These are phyloP conservation scores for Pseudocercospora eumusae DNA, from an alignment of 2,329 filamentous ascomycete genomes.

Conservation along the genomic window DNA sequence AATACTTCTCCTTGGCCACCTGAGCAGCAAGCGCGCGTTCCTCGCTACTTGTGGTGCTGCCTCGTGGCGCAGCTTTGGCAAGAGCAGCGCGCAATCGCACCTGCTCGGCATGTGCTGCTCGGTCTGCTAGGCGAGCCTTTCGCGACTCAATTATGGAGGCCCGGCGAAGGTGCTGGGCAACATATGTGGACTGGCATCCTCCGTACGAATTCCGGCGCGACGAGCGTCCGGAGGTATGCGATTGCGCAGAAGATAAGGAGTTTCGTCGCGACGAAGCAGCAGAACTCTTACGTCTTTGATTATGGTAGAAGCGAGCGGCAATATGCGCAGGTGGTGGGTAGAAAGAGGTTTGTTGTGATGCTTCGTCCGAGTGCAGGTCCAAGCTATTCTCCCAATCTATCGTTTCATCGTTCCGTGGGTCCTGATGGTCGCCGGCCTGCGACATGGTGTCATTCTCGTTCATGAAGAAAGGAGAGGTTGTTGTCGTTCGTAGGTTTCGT, in stretches of 20 bases:
- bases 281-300: constrained; percentile 69
- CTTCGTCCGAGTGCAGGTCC: constrained; percentile 17
- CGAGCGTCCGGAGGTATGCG: constrained; percentile 65
- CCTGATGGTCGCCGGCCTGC: constrained; percentile 10
- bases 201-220: constrained; percentile 44
- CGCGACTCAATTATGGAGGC: constrained; percentile 79
- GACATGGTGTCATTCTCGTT: constrained; percentile 17
- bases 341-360: constrained; percentile 33
- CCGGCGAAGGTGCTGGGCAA: constrained; percentile 76
- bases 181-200: constrained; percentile 68
- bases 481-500: not conserved
- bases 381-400: constrained; percentile 10
- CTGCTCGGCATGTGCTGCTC: constrained; percentile 80
- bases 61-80: constrained; percentile 68
- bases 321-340: constrained; percentile 73
- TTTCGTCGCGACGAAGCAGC: constrained; percentile 77
- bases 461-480: constrained; percentile 9
- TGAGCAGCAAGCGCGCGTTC: constrained; percentile 76
- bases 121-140: constrained; percentile 75
- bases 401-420: not conserved
- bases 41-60: constrained; percentile 63
- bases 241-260: constrained; percentile 70
- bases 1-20: constrained; percentile 74
- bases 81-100: constrained; percentile 74
- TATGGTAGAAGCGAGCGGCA: constrained; percentile 74